Evolutionary conservation across 495 filamentous ascomycete genomes (phyloP), one percentile per base, ranked within the genome.

Genomic region (Jackrogersella multiformis): DNA sequence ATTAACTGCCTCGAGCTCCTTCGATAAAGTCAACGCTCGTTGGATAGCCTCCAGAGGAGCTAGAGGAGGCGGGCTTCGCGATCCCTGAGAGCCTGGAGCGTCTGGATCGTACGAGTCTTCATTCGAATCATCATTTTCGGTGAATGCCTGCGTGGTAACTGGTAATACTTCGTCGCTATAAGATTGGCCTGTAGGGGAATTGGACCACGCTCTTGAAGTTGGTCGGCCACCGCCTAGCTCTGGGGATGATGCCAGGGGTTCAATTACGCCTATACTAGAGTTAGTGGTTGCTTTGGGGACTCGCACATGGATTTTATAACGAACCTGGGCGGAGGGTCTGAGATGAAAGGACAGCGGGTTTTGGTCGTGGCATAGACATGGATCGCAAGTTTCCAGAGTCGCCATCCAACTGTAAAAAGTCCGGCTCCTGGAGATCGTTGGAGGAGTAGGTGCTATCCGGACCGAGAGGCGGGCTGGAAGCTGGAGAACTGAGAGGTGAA

Each of bases 401-500:
- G 18, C 75, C 71, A 63, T 84, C 80, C 12, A 99, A 81, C 72
- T 97, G 91, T 21, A 97, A 76, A 30, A 86, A 90, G 24, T 97
- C 94, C 4, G 90, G 92, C 74, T 98, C 95, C 64, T 90, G 87
- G 7, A 97, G 81, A 1, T 60, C 72, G 3, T 78, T 80, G 8
- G 84, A 73, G 8, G 81, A 74, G 26, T 86, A 73, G 51, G 85
- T 81, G 7, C 80, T 73, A 53, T 89, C 86, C 13, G 87, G 81
- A 39, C 78, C 77, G n/a, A 87, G 76, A 54, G 87, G 84, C 9
- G 95, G 95, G 67, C 93, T 97, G 9, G 87, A 83, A 23, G 88
- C 89, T 9, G 95, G 95, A 36, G 93, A 97, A 35, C 96, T 90
- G 41, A 97, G 79, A 23, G 95, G 96, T 10, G 94, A 97, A 6